Conservation (phyloP, 441 rosid genomes). For the Rhodomyrtus psidioides region DNA sequence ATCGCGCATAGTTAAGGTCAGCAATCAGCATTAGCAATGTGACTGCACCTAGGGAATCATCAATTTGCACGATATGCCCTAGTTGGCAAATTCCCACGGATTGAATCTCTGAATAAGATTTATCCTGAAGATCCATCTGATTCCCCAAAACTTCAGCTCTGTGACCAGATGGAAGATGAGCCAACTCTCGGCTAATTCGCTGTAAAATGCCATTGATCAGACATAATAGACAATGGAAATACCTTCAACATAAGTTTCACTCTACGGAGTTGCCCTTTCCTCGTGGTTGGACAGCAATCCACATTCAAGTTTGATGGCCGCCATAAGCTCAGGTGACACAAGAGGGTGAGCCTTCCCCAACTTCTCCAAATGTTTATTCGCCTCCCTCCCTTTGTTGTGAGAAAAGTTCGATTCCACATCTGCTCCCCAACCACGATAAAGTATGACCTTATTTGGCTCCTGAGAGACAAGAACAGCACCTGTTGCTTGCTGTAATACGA, state of each 20-base stretch:
- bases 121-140: background rate
- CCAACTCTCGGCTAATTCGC: background rate
- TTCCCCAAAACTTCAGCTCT: background rate
- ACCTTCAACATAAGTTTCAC: conserved; percentile 5
- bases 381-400: conserved; percentile 7
- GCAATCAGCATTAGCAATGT: background rate
- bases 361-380: conserved; percentile 2
- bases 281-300: conserved; percentile 31
- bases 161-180: background rate
- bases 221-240: background rate
- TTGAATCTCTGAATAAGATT: background rate
- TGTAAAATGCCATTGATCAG: background rate
- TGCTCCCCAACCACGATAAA: conserved; percentile 91
- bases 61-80: background rate
- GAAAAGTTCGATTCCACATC: conserved; percentile 30
- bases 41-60: background rate
- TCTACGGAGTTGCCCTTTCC: background rate
- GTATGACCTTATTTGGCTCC: conserved; percentile 90
- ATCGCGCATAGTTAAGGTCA: background rate
- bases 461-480: conserved; percentile 80
- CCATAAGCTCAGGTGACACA: conserved; percentile 72
- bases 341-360: conserved; percentile 15
- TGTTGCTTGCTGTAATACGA: conserved; percentile 63
- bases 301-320: conserved; percentile 79
- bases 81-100: background rate